These are phyloP conservation scores for Aspergillus sclerotiicarbonarius DNA, from an alignment of 495 filamentous ascomycete genomes.

Conservation along the genomic window DNA sequence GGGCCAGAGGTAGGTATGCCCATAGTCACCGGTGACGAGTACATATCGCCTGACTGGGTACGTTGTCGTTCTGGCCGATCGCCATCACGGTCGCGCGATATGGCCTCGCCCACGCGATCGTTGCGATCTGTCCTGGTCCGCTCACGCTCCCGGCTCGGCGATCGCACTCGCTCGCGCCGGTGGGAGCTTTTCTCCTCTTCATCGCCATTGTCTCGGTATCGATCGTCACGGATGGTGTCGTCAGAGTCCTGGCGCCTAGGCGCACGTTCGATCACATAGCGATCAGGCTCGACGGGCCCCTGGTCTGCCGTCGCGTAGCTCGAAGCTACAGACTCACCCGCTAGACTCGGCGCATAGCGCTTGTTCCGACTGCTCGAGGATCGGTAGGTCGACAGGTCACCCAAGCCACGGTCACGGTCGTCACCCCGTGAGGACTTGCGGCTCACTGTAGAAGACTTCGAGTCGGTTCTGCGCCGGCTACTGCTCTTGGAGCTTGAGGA, in stretches of 20 bases:
- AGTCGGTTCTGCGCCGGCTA: slow-evolving; percentile 33
- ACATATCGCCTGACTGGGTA: slow-evolving; percentile 35
- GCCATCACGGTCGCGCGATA: slow-evolving; percentile 25
- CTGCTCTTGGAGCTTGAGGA: slow-evolving; percentile 33
- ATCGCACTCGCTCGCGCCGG: slow-evolving; percentile 34
- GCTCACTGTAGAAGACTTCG: slow-evolving; percentile 39
- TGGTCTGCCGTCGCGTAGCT: slow-evolving; percentile 55
- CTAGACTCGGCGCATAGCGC: slow-evolving; percentile 35
- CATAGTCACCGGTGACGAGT: slow-evolving; percentile 26
- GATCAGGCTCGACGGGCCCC: slow-evolving; percentile 29
- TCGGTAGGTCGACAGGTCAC: slow-evolving; percentile 37
- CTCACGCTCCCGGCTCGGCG: slow-evolving; percentile 34
- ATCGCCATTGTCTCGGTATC: slow-evolving; percentile 24
- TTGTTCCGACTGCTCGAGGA: slow-evolving; percentile 38
- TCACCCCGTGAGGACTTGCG: slow-evolving; percentile 55
- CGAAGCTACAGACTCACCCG: slow-evolving; percentile 50
- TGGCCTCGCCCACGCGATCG: slow-evolving; percentile 15
- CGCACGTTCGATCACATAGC: slow-evolving; percentile 29
- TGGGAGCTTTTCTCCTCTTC: slow-evolving; percentile 30
- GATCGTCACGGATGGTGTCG: slow-evolving; percentile 18
- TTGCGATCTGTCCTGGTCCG: slow-evolving; percentile 27
- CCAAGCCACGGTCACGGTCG: slow-evolving; percentile 51
- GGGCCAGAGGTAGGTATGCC: slow-evolving; percentile 26
- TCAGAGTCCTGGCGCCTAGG: slow-evolving; percentile 33
- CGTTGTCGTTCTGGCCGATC: slow-evolving; percentile 32